Base-by-base conservation (phyloP, 306 rosid species). In the Acacia crassicarpa region DNA sequence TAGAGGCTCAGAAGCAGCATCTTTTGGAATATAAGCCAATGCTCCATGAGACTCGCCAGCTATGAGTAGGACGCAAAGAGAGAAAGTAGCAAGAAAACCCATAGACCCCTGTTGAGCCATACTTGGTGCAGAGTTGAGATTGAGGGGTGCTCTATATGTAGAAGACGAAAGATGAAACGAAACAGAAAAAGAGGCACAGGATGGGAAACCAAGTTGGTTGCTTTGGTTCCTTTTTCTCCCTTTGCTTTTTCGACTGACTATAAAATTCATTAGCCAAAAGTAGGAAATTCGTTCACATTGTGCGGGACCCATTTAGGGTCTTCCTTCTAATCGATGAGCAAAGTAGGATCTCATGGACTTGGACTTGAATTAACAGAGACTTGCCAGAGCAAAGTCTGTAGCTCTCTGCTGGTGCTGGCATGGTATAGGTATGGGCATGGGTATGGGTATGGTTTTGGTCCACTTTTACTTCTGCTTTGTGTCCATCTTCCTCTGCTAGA, bases 21-120 rank as follows among this genome's bases (percentile, higher is more conserved):
- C 17, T 46, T 54, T 43, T 10, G 0, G 46, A 43, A 22, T 59
- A 59, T 48, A 86, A 23, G 85, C 76, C 9, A 75, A 40, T 9
- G 80, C 90, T 20, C 61, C 83, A 79, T 72, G 83, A 41, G 87
- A 78, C 40, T 48, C 75, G 20, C 4, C 20, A 48, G 63, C 56
- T 51, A 84, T 44, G 67, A 86, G 59, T 9, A 87, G 25, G 61
- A 85, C 6, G 10, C 80, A 88, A 19, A 85, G n/a, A 16, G 45
- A 77, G 77, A 83, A 69, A 41, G 68, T 11, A 66, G 75, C 45
- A 8, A 75, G 17, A 30, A n/a, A 69, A 53, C 74, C 61, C 48
- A 68, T 40, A 75, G 70, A 73, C 40, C 56, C 67, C 38, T 12
- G 33, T 20, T 20, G 44, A 68, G 84, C 74, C 94, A 90, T 86